A percentile compares a stretch with the other conserved stretches of the same genome.
Conservation (phyloP, 306 rosid genomes). For the Cucurbita maxima region DNA sequence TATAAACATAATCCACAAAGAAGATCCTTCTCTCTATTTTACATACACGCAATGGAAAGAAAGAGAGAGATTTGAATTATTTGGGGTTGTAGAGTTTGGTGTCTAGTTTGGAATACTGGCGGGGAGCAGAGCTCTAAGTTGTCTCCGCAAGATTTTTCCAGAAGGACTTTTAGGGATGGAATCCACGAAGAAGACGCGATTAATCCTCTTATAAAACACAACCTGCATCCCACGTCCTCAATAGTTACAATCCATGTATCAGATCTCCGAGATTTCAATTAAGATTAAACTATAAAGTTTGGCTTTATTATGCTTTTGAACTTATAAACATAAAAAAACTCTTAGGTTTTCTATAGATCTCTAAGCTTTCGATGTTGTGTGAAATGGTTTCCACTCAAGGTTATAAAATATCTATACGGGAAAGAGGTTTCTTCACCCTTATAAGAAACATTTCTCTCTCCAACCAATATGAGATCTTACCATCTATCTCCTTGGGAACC, state of each 20-base stretch:
- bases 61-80: background rate
- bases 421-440: too few relatives aligned
- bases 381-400: too few relatives aligned
- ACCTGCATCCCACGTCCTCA: slow-evolving; percentile 34
- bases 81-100: background rate
- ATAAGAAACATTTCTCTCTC: too few relatives aligned
- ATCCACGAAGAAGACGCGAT: slow-evolving; percentile 51
- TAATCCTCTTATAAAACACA: slow-evolving; percentile 64
- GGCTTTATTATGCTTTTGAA: background rate
- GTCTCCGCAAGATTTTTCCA: slow-evolving; percentile 48
- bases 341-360: background rate
- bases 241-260: background rate
- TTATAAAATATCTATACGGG: too few relatives aligned
- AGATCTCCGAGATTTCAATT: background rate
- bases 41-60: background rate
- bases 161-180: slow-evolving; percentile 61
- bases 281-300: background rate
- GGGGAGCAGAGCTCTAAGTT: slow-evolving; percentile 33
- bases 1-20: background rate
- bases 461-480: too few relatives aligned
- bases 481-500: too few relatives aligned
- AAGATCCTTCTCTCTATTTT: background rate
- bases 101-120: slow-evolving; percentile 19
- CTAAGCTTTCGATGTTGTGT: background rate
- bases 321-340: background rate